Evolutionary conservation across 208 protist species (phyloP), one percentile per base, ranked within the genome.

Genomic region (Endotrypanum monterogeii): DNA sequence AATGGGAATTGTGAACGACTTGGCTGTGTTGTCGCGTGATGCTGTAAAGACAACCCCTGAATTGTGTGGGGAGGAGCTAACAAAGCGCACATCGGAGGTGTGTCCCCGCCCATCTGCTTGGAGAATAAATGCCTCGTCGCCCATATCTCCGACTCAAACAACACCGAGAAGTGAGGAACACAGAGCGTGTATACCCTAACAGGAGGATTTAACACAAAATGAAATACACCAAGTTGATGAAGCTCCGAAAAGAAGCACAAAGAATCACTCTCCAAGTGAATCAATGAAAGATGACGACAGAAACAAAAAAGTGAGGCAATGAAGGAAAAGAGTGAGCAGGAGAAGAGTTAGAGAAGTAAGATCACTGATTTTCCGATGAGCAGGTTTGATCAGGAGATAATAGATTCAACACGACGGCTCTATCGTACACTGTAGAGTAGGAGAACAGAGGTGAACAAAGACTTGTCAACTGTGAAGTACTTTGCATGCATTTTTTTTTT

Each of bases 11-110:
- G 51, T 74, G 57, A 74, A 79, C 48, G 84, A 54, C 37, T 83
- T 78, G 7, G 87, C 83, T 8, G 82, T 94, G 51, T 86, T 71
- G 67, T 94, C 89, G 16, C 89, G 83, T 20, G 91, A 92, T 25
- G 91, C 82, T 0, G 83, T 86, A 23, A 90, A 52, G 54, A 94
- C 2, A 5, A 18, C 32, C 48, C 44, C 50, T 2, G 41, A 7
- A 51, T 82, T 63, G 20, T 55, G 48, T 6, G 44, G 11, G 23
- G 69, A 39, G 20, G 78, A 69, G 20, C 79, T 80, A 14, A 96
- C 87, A 57, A 74, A 76, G 16, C 91, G 86, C 5, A 94, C 72
- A 67, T 96, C 91, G 48, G 84, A 81, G 0, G 57, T 68, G 77
- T 96, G 91, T 20, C 82, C 30, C 7, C 52, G 67, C 8, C 84